These are phyloP conservation scores for Colletotrichum sp. DNA, from an alignment of 2,329 filamentous ascomycete species.

Conservation along the genomic window DNA sequence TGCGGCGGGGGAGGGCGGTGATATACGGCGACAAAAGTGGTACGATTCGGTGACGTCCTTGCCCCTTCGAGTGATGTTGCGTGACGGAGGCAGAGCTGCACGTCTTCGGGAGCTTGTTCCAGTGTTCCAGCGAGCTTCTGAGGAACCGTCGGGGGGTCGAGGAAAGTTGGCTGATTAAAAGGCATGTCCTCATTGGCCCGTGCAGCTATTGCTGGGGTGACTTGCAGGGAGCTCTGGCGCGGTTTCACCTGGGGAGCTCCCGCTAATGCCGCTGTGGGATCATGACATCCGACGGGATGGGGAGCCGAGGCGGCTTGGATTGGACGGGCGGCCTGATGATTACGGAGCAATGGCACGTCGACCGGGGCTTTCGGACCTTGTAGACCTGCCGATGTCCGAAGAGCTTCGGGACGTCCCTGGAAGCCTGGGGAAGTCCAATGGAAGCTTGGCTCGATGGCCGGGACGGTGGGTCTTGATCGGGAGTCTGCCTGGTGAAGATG, in stretches of 20 bases:
- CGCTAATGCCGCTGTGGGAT: conserved; percentile 19
- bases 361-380: neutral
- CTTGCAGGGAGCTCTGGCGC: conserved; percentile 15
- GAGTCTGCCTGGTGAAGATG: neutral
- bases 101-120: neutral
- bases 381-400: neutral
- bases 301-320: neutral
- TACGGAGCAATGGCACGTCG: neutral
- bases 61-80: neutral
- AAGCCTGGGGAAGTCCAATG: neutral
- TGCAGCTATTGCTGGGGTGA: neutral
- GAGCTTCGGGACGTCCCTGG: neutral
- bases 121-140: neutral
- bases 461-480: neutral
- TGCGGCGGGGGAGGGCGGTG: neutral
- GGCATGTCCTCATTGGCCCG: conserved; percentile 11
- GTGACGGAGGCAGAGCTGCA: conserved; percentile 3
- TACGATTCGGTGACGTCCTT: conserved; percentile 9
- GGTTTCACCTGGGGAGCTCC: conserved; percentile 16
- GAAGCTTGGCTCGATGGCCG: neutral
- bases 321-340: neutral
- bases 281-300: conserved; percentile 8
- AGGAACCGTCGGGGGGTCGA: neutral
- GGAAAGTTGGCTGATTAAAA: conserved; percentile 15
- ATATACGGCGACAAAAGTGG: conserved; percentile 9